Evolutionary conservation across 2,329 filamentous ascomycete species (phyloP).

Genomic region (Ceratocystis albifundus): DNA sequence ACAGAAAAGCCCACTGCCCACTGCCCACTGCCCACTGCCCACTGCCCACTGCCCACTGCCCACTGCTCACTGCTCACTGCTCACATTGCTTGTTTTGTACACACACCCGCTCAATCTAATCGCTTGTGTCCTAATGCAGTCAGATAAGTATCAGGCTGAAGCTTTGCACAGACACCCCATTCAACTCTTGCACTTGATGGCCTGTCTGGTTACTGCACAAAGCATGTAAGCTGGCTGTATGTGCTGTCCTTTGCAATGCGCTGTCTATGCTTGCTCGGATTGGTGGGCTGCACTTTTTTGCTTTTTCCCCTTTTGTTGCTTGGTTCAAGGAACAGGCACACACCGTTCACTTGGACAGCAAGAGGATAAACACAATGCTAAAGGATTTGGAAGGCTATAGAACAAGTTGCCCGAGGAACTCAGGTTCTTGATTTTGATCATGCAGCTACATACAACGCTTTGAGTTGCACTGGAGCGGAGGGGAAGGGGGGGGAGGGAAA

Average conservation of each 20-base stretch:
- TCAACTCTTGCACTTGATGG: neutral
- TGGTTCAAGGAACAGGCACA: neutral
- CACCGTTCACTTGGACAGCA: neutral
- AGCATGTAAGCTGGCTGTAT: constrained; percentile 10
- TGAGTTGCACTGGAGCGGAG: neutral
- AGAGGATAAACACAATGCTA: neutral
- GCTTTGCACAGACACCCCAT: neutral
- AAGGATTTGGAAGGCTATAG: neutral
- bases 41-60: too few species aligned
- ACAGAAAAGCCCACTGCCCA: too few species aligned
- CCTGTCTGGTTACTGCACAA: neutral
- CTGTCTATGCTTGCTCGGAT: neutral
- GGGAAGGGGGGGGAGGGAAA: neutral
- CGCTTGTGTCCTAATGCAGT: neutral
- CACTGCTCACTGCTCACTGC: too few species aligned
- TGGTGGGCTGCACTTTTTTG: neutral
- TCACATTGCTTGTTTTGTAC: neutral
- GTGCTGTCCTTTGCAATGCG: constrained; percentile 9
- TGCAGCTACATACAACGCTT: neutral
- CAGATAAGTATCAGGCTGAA: neutral
- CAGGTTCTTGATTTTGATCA: neutral
- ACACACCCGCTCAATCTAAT: neutral
- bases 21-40: too few species aligned
- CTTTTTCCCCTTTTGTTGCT: neutral
- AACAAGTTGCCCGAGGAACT: neutral